These are phyloP conservation scores for Pseudomassariella vexata DNA, from an alignment of 2,329 filamentous ascomycete species.

Conservation along the genomic window DNA sequence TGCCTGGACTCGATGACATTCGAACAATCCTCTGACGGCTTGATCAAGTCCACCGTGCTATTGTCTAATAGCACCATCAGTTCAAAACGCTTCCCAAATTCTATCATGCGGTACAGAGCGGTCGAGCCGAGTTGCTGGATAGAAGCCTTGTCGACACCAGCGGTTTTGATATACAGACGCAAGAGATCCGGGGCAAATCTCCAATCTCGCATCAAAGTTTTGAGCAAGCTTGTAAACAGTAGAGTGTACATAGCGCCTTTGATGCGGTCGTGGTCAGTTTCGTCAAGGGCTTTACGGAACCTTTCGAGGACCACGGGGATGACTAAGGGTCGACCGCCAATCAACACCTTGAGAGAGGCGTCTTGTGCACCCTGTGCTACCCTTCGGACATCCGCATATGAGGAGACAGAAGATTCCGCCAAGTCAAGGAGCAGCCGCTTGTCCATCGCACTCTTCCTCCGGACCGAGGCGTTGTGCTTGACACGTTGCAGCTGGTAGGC, in stretches of 20 bases:
- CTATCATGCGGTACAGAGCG: constrained; percentile 79
- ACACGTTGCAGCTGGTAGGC: constrained; percentile 93
- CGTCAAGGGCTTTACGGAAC: constrained; percentile 71
- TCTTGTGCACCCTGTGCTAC: constrained; percentile 90
- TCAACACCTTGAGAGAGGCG: constrained; percentile 84
- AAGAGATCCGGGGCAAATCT: constrained; percentile 88
- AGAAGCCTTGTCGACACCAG: constrained; percentile 85
- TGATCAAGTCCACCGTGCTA: constrained; percentile 63
- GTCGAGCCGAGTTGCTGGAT: constrained; percentile 84
- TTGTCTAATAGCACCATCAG: constrained; percentile 78
- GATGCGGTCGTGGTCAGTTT: constrained; percentile 81
- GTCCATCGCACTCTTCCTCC: constrained; percentile 86
- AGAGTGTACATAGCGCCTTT: constrained; percentile 92
- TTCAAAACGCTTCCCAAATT: constrained; percentile 86
- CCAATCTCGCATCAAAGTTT: constrained; percentile 89
- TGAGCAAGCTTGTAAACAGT: constrained; percentile 80
- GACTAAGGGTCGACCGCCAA: constrained; percentile 81
- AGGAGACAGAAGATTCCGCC: constrained; percentile 80
- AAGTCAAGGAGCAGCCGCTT: constrained; percentile 79
- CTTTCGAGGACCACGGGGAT: constrained; percentile 81
- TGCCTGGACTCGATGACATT: constrained; percentile 60
- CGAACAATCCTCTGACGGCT: constrained; percentile 59
- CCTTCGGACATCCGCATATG: constrained; percentile 92
- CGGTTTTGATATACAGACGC: constrained; percentile 82
- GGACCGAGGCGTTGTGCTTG: constrained; percentile 84